These are phyloP conservation scores for Termitomyces sp. DNA, from an alignment of 768 basidiomycete species.

Conservation along the genomic window DNA sequence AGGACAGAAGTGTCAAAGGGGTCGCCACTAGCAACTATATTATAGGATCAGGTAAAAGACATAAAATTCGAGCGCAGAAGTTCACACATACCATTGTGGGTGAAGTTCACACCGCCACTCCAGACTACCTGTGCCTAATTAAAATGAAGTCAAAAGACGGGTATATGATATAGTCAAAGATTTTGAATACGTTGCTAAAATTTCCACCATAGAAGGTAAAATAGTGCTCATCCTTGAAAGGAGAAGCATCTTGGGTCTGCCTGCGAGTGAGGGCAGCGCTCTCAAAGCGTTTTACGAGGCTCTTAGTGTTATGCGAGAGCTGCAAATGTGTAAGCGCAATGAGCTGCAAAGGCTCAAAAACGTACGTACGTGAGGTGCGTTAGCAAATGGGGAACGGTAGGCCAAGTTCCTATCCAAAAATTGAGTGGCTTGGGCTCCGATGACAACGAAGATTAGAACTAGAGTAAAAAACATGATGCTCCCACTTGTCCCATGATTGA, in stretches of 20 bases:
- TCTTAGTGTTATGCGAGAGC: neutral
- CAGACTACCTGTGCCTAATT: neutral
- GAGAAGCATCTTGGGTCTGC: slow-evolving; percentile 3
- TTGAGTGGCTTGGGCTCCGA: neutral
- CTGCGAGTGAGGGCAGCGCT: neutral
- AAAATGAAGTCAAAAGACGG: neutral
- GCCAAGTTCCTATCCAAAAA: neutral
- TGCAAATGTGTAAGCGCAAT: neutral
- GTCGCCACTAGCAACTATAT: neutral
- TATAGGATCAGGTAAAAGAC: neutral
- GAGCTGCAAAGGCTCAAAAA: neutral
- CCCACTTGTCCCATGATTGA: neutral
- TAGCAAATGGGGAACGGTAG: neutral
- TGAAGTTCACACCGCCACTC: neutral
- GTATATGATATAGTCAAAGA: slow-evolving; percentile 11
- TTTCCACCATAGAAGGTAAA: slow-evolving; percentile 7
- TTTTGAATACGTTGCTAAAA: slow-evolving; percentile 20
- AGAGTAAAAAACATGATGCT: neutral
- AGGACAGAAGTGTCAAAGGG: neutral
- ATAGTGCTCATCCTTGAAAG: slow-evolving; percentile 11
- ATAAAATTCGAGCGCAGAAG: neutral
- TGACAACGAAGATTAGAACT: neutral
- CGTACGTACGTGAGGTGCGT: neutral
- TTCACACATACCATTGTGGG: neutral
- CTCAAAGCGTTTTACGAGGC: slow-evolving; percentile 1